Conservation (phyloP, 2,329 filamentous ascomycete genomes). For the Botrytis fabae region DNA sequence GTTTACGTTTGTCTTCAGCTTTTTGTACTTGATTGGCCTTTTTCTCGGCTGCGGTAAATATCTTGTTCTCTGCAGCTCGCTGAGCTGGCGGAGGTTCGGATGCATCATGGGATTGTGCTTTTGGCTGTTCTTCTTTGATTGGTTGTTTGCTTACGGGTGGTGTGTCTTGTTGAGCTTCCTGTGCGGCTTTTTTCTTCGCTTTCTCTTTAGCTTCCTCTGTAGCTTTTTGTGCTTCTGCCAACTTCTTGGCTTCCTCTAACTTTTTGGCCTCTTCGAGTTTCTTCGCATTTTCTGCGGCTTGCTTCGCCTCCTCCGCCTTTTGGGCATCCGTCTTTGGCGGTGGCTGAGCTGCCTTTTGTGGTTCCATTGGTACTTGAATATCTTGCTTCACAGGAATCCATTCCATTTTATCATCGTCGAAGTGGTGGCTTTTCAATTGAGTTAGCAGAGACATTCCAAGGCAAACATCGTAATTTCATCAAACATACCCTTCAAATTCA, state of each 20-base stretch:
- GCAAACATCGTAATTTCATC: constrained; percentile 31
- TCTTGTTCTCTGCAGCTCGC: constrained; percentile 19
- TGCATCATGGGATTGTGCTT: constrained; percentile 7
- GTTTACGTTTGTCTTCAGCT: constrained; percentile 24
- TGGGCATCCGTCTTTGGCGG: neutral
- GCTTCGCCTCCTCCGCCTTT: constrained; percentile 27
- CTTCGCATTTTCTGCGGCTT: constrained; percentile 39
- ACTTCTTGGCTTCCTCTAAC: constrained; percentile 1
- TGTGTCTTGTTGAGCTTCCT: constrained; percentile 11
- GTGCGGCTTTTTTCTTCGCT: constrained; percentile 4
- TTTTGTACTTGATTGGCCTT: constrained; percentile 14
- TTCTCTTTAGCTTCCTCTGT: constrained; percentile 9
- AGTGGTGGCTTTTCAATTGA: constrained; percentile 43
- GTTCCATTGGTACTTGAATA: constrained; percentile 16
- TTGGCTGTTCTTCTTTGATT: constrained; percentile 11
- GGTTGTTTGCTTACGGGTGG: constrained; percentile 20
- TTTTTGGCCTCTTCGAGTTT: constrained; percentile 27
- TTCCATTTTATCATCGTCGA: constrained; percentile 44
- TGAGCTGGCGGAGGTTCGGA: constrained; percentile 17
- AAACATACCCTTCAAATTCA: constrained; percentile 51
- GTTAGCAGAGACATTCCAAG: neutral
- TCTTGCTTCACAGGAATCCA: constrained; percentile 34
- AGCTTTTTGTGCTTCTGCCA: constrained; percentile 4
- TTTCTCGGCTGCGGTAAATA: constrained; percentile 23
- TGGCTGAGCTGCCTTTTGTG: constrained; percentile 33